A percentile compares a stretch with the other conserved stretches of the same genome.
Conservation (phyloP, 2,329 filamentous ascomycete species). For the Phialemonium atrogriseum region DNA sequence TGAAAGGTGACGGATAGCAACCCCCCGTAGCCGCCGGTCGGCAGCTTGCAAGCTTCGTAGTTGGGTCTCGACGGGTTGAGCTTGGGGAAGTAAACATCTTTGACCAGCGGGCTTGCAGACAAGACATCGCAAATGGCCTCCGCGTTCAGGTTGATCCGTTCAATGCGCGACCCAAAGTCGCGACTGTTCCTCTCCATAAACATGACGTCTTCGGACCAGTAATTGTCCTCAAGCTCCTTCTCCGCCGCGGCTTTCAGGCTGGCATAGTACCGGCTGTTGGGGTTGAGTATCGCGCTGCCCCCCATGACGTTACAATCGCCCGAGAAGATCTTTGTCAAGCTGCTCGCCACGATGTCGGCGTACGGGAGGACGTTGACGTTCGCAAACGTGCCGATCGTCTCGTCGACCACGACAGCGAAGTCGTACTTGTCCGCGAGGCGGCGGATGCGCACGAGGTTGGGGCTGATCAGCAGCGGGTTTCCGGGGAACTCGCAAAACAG, state of each 20-base stretch:
- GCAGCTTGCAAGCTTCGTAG: slow-evolving; percentile 72
- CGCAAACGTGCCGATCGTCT: slow-evolving; percentile 93
- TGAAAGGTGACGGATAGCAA: slow-evolving; percentile 79
- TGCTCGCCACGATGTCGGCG: slow-evolving; percentile 88
- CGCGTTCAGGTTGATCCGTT: slow-evolving; percentile 77
- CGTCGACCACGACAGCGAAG: slow-evolving; percentile 87
- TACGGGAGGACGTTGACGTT: slow-evolving; percentile 89
- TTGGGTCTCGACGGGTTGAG: slow-evolving; percentile 57
- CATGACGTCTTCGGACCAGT: slow-evolving; percentile 89
- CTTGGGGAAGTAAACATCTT: slow-evolving; percentile 81
- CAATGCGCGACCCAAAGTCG: slow-evolving; percentile 76
- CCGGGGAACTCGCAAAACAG: slow-evolving; percentile 94
- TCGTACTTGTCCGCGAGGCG: slow-evolving; percentile 71
- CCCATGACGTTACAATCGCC: slow-evolving; percentile 99
- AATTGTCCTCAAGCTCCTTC: slow-evolving; percentile 72
- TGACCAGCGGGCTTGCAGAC: slow-evolving; percentile 52
- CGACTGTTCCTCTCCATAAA: slow-evolving; percentile 96
- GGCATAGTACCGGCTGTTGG: slow-evolving; percentile 60
- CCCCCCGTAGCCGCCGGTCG: slow-evolving; percentile 78
- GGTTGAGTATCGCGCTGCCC: slow-evolving; percentile 61
- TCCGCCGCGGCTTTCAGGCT: slow-evolving; percentile 58
- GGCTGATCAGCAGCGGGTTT: slow-evolving; percentile 81
- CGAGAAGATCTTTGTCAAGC: slow-evolving; percentile 93
- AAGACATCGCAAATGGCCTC: slow-evolving; percentile 74
- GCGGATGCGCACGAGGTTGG: slow-evolving; percentile 76